Evolutionary conservation across 2,329 filamentous ascomycete genomes (phyloP).

Genomic region (Ceratocystis lukuohia): DNA sequence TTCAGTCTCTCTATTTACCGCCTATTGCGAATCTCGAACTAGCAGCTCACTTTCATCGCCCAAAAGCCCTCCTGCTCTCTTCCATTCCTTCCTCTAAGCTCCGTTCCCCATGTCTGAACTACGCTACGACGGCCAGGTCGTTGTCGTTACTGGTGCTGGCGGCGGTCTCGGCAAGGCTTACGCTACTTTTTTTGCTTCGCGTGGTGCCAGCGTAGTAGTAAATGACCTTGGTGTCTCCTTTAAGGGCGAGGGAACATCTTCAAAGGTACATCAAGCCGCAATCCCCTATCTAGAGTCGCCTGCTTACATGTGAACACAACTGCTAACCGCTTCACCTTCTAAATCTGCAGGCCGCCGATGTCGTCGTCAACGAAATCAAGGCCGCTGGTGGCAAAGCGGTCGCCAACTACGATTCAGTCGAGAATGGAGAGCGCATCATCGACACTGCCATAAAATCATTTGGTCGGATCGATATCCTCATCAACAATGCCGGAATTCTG

Average conservation of each 20-base stretch:
- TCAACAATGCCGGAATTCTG: slow-evolving; percentile 96
- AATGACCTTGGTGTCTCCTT: slow-evolving; percentile 91
- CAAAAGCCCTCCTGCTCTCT: not conserved
- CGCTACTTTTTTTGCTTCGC: slow-evolving; percentile 79
- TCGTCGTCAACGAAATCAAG: slow-evolving; percentile 72
- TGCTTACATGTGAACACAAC: not conserved
- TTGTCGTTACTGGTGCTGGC: slow-evolving; percentile 70
- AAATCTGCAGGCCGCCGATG: slow-evolving; percentile 55
- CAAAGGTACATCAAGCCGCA: slow-evolving; percentile 51
- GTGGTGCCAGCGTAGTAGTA: slow-evolving; percentile 88
- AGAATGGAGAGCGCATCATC: slow-evolving; percentile 88
- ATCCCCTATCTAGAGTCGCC: not conserved
- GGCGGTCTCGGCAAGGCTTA: slow-evolving; percentile 70
- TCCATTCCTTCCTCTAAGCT: not conserved
- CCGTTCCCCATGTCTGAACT: slow-evolving; percentile 48
- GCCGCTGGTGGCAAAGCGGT: slow-evolving; percentile 86
- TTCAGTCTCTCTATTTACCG: too few relatives aligned
- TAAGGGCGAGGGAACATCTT: slow-evolving; percentile 79
- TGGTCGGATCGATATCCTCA: slow-evolving; percentile 81
- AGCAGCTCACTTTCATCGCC: not conserved
- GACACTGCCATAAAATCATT: slow-evolving; percentile 69
- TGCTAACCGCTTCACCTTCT: not conserved
- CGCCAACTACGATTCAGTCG: slow-evolving; percentile 92
- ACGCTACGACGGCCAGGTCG: slow-evolving; percentile 72
- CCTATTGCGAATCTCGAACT: too few relatives aligned